Evolutionary conservation across 306 rosid species (phyloP).

Genomic region (Dalbergia cochinchinensis): DNA sequence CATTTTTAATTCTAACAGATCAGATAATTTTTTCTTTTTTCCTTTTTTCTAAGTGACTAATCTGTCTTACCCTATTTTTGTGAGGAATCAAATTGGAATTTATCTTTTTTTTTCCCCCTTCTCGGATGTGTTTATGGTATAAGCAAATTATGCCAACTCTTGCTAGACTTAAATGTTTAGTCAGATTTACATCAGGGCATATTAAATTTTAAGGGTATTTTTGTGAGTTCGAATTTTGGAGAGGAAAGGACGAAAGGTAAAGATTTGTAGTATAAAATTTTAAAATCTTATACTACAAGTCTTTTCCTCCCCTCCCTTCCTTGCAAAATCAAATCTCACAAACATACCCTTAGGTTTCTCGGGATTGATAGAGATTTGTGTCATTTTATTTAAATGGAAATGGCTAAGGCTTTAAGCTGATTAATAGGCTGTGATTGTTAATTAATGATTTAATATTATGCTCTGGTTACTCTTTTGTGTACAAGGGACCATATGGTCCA

Average conservation of each 20-base stretch:
- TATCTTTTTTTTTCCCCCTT: no score
- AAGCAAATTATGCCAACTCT: constrained; percentile 48
- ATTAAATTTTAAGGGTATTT: not conserved
- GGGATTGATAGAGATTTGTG: constrained; percentile 5
- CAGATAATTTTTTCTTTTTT: no score
- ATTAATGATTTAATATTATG: not conserved
- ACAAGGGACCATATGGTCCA: not conserved
- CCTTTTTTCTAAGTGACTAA: no score
- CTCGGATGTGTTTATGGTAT: constrained; percentile 71
- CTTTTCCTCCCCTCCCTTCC: no score
- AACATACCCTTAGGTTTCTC: not conserved
- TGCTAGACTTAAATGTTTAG: constrained; percentile 31
- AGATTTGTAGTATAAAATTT: no score
- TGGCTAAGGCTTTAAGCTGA: constrained; percentile 9
- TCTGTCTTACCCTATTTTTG: no score
- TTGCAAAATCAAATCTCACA: no score
- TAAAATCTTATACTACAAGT: no score
- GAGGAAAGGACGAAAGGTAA: no score
- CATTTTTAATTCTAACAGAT: no score
- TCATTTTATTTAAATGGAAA: constrained; percentile 5
- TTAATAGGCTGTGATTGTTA: not conserved
- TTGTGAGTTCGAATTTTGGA: no score
- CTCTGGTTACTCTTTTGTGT: constrained; percentile 1
- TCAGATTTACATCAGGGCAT: not conserved
- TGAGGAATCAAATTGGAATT: no score